Evolutionary conservation across 2,329 filamentous ascomycete species (phyloP), one percentile per base, ranked within the genome.

Genomic region (Bipolaris bicolor): DNA sequence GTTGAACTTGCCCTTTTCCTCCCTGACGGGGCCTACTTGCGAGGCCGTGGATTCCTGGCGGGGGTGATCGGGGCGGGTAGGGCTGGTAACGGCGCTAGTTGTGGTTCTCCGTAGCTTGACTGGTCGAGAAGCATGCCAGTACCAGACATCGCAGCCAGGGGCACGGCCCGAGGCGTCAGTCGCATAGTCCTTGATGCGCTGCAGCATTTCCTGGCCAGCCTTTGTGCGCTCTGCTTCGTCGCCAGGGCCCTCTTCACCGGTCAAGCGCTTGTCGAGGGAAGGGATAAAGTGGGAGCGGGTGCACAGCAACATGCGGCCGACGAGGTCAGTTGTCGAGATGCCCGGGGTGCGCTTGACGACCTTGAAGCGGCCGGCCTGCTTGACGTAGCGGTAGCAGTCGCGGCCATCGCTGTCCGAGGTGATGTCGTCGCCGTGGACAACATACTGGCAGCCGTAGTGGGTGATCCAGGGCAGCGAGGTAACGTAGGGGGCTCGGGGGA

Each of bases 351-450:
- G 86, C 81, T 96, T 97, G 44, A 99, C 95, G 16, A 99, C 92
- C 79, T 96, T 93, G 85, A 99, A 99, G 41, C 95, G 86, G 11
- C 90, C 89, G 1, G 94, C 95, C 39, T 90, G 89, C 80, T 99
- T 99, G 71, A 99, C 95, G 72, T 94, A 98, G 59, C 95, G 90
- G 80, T 99, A 99, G 80, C 94, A 98, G 80, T 99, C 95, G 76
- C 97, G 90, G 40, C 95, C 95, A 65, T 88, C 88, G 74, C 90
- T 91, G 78, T 99, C 95, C 0, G 92, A 96, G 2, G 95, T 98
- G 73, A 98, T 96, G 78, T 98, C 94, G 77, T 98, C 95, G 59
- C 94, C 94, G 77, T 98, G 94, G 1, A 97, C 94, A 40, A 98
- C 95, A 76, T 94, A 98, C 72, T 90, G 87, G 83, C 95, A 98